Evolutionary conservation across 305 asterid species (phyloP).

Genomic region (Solanum hybrid): DNA sequence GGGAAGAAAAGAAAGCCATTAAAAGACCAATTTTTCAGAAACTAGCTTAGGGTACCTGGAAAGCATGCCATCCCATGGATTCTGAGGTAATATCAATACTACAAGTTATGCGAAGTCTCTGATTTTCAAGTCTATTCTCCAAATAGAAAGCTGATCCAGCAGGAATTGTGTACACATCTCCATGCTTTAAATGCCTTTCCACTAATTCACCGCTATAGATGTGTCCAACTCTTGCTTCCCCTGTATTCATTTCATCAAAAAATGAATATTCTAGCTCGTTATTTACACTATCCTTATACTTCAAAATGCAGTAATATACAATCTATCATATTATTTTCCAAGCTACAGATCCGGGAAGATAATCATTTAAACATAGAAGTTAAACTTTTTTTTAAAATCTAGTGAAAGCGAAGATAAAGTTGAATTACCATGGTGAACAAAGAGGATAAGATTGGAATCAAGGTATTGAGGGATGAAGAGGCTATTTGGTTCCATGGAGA

Average conservation of each 20-base stretch:
- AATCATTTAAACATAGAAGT: background rate
- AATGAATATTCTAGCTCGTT: background rate
- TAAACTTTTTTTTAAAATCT: background rate
- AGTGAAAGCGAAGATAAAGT: background rate
- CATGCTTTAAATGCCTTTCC: constrained; percentile 43
- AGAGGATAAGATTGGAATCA: constrained; percentile 60
- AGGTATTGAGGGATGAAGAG: constrained; percentile 83
- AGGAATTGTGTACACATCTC: constrained; percentile 58
- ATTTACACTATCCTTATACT: background rate
- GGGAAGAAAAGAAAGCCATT: background rate
- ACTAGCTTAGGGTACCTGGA: constrained; percentile 32
- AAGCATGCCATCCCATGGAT: constrained; percentile 35
- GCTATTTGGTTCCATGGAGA: constrained; percentile 60
- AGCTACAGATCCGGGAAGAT: background rate
- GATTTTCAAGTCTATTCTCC: constrained; percentile 41
- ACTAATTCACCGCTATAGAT: constrained; percentile 53
- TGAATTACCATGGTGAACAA: constrained; percentile 53
- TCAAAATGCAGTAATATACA: background rate
- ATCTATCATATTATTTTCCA: background rate
- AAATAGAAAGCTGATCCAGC: constrained; percentile 74
- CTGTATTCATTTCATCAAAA: constrained; percentile 19
- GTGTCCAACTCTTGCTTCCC: constrained; percentile 63
- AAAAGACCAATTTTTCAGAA: background rate
- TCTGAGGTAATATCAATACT: constrained; percentile 45
- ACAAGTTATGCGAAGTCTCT: constrained; percentile 50